phyloP scores from a whole-genome alignment of 495 filamentous ascomycete genomes.

The Penicillium pulvis region DNA sequence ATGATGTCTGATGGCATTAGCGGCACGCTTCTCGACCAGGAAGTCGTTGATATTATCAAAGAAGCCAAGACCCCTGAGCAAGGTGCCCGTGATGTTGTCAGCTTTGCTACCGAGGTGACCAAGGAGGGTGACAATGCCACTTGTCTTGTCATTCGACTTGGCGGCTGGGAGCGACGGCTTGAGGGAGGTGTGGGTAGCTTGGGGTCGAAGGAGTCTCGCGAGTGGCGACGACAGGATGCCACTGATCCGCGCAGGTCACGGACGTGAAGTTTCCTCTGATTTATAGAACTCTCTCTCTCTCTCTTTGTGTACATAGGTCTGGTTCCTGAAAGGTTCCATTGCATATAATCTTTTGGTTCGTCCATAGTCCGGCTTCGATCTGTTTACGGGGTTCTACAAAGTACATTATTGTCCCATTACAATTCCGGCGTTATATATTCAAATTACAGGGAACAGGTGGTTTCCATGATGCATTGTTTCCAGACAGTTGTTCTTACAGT shows the following conservation, averaged over 20 bases:
- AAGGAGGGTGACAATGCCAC: conserved; percentile 91
- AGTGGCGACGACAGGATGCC: conserved; percentile 82
- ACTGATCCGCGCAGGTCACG: conserved; percentile 76
- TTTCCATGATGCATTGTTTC: conserved; percentile 11
- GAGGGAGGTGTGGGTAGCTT: conserved; percentile 87
- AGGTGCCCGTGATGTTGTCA: conserved; percentile 74
- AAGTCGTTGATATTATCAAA: conserved; percentile 94
- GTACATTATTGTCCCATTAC: background rate
- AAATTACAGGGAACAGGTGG: background rate
- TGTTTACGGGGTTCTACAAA: background rate
- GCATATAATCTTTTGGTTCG: background rate
- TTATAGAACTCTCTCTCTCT: conserved; percentile 5
- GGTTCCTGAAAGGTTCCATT: background rate
- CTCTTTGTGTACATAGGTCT: background rate
- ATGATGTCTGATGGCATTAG: conserved; percentile 87
- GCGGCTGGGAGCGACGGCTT: conserved; percentile 90
- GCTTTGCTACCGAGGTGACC: conserved; percentile 83
- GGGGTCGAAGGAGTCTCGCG: conserved; percentile 86
- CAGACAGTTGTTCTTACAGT: no score
- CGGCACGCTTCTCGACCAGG: conserved; percentile 81
- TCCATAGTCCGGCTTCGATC: background rate
- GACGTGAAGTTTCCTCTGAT: conserved; percentile 34
- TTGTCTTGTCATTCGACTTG: conserved; percentile 86
- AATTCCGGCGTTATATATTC: no score
- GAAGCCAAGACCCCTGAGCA: conserved; percentile 89